Base-by-base conservation (phyloP, 75 land plant species). In the Cupressus sempervirens region DNA sequence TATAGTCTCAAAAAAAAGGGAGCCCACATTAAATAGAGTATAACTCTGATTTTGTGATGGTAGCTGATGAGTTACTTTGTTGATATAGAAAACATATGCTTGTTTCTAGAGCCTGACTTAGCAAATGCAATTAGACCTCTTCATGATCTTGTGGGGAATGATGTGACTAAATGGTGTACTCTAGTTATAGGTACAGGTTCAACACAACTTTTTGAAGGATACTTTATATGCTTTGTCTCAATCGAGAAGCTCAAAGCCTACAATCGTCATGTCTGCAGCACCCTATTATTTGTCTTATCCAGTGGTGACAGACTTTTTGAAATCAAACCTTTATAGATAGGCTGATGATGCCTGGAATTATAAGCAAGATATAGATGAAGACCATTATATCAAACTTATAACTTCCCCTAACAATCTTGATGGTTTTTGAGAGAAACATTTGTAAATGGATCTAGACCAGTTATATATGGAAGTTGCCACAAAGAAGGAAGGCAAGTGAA, bases 401-500 rank as follows among this genome's bases (percentile, higher is more conserved):
- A 93, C 96, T 2, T 93, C 98, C 5, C 99, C 99, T 5, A 96
- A 93, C 84, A 98, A 98, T 75, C 99, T 98, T 0, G 97, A 96
- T 76, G 99, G 99, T 88, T 84, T 73, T 81, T 83, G 4, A 88
- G 90, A 81, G 82, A 83, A 20, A 80, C 94, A 48, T 91, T 93
- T 5, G 92, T 98, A 11, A 89, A 93, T 83, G 90, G 85, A 4
- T 85, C 85, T 13, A 97, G 96, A 23, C 88, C 86, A 40, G 84
- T 89, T 50, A 82, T 98, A 12, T 94, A 94, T 86, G 99, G n/a
- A n/a, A n/a, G n/a, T n/a, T n/a, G n/a, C n/a, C n/a, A n/a, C n/a
- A n/a, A n/a, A n/a, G n/a, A n/a, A n/a, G n/a, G n/a, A n/a, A n/a
- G n/a, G n/a, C n/a, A n/a, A n/a, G n/a, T n/a, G n/a, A n/a, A n/a